Base-by-base conservation (phyloP, 1,284 basidiomycete genomes). In the Coriolopsis trogii region DNA sequence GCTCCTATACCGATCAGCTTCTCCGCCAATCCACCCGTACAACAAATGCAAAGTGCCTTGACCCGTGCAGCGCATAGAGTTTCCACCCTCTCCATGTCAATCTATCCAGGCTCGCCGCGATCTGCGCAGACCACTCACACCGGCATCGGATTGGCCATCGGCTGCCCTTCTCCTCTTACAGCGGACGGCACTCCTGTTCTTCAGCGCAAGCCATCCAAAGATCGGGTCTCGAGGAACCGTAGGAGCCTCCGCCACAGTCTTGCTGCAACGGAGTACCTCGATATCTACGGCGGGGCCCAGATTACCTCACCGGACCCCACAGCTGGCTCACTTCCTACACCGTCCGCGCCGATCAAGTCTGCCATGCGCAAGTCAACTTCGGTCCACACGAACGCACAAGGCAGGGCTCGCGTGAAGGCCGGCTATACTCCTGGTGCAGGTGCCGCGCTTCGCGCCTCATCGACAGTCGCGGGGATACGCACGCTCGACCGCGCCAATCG, bases 381-480 rank as follows among this genome's bases (percentile, higher is more conserved):
- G 2, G 66, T 65, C 18, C 41, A 41, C 33, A 25, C 21, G 29
- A 20, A 37, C 13, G 28, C 46, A 2, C 75, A 73, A 44, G 80
- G 85, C 33, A 81, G 86, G 34, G 79, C 78, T 37, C 79, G 79
- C 37, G 81, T 88, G 56, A 85, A 85, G 66, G 85, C 84, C 5
- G 78, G 85, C 8, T 85, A 89, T 53, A 51, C 31, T 15, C 57
- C 57, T 1, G 75, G 77, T n/a, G n/a, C n/a, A 12, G 72, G 79
- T 10, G 70, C 77, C 2, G 79, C 84, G 60, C 76, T 83, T 41
- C 80, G 83, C 69, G 49, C 83, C 1, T 67, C 66, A 6, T 55
- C 66, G n/a, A 61, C 65, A 10, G 58, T 61, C 20, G 49, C 62
- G 5, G 58, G 51, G 21, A 52, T 59, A 21, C 24, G 51, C 3